Percentiles rank a stretch among this genome's conserved stretches.
phyloP scores from a whole-genome alignment of 2,329 filamentous ascomycete genomes.

The Amylocarpus encephaloides region DNA sequence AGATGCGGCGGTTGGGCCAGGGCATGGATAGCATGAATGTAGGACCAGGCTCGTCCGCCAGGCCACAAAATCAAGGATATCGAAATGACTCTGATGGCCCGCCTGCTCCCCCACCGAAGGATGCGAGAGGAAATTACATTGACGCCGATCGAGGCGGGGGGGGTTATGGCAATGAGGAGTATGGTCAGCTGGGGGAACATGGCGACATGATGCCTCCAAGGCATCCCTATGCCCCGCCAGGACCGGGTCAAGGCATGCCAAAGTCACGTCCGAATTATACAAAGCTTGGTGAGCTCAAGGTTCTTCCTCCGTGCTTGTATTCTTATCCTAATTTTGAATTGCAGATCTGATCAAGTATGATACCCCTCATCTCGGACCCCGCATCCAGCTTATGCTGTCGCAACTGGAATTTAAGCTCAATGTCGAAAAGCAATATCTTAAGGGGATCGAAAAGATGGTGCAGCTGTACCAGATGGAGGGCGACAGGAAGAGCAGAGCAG shows the following conservation, averaged over 20 bases:
- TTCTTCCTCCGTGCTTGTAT: not conserved
- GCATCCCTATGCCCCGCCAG: conserved; percentile 70
- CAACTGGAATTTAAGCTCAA: conserved; percentile 98
- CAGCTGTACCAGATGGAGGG: conserved; percentile 96
- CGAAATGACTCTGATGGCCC: conserved; percentile 40
- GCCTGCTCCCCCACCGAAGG: conserved; percentile 69
- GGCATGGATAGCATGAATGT: conserved; percentile 63
- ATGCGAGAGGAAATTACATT: conserved; percentile 46
- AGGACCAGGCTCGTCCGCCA: conserved; percentile 36
- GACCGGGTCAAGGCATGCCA: conserved; percentile 59
- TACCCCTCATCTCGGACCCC: conserved; percentile 86
- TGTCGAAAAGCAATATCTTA: conserved; percentile 97
- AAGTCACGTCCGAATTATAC: conserved; percentile 85
- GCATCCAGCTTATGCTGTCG: conserved; percentile 98
- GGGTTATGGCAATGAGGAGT: conserved; percentile 55
- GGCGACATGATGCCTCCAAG: conserved; percentile 73
- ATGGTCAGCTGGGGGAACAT: conserved; percentile 55
- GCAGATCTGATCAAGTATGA: conserved; percentile 97
- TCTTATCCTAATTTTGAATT: conserved; percentile 13
- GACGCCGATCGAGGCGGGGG: conserved; percentile 45
- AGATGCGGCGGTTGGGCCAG: conserved; percentile 68
- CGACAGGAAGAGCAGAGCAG: conserved; percentile 88
- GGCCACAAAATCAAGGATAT: conserved; percentile 41
- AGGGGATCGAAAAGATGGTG: conserved; percentile 99
- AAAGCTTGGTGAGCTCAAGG: conserved; percentile 71